phyloP scores from a whole-genome alignment of 176 grass and related monocot genomes.

The Puya raimondii region DNA sequence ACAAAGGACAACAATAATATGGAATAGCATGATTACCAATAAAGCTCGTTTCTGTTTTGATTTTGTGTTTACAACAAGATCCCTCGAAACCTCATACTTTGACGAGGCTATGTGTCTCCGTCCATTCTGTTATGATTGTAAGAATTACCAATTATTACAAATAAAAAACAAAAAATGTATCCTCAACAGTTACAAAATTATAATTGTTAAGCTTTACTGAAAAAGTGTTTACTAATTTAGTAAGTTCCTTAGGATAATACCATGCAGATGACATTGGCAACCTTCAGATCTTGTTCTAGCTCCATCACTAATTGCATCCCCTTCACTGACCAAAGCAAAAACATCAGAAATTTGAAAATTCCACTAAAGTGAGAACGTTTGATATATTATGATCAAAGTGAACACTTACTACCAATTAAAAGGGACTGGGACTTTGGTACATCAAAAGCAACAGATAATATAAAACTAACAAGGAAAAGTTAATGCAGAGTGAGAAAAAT shows the following conservation, averaged over 20 bases:
- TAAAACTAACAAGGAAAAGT: too few species aligned
- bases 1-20: neutral
- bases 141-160: neutral
- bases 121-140: conserved; percentile 54
- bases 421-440: neutral
- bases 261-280: conserved; percentile 94
- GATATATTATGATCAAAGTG: neutral
- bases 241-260: conserved; percentile 29
- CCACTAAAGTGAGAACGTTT: neutral
- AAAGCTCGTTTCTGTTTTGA: conserved; percentile 97
- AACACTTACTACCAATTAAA: neutral
- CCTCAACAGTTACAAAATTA: neutral
- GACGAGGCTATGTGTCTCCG: conserved; percentile 76
- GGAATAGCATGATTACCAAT: conserved; percentile 42
- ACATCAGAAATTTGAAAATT: neutral
- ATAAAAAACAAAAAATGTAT: neutral
- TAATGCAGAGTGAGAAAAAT: too few species aligned
- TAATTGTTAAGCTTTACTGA: neutral
- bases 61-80: conserved; percentile 97
- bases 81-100: conserved; percentile 86
- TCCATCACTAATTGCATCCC: conserved; percentile 98
- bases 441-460: too few species aligned
- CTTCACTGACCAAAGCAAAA: conserved; percentile 76
- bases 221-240: neutral
- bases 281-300: conserved; percentile 95